Percentiles rank a stretch among this genome's conserved stretches.
Conservation (phyloP, 2,329 filamentous ascomycete genomes). For the Phaeosphaeria sp. region DNA sequence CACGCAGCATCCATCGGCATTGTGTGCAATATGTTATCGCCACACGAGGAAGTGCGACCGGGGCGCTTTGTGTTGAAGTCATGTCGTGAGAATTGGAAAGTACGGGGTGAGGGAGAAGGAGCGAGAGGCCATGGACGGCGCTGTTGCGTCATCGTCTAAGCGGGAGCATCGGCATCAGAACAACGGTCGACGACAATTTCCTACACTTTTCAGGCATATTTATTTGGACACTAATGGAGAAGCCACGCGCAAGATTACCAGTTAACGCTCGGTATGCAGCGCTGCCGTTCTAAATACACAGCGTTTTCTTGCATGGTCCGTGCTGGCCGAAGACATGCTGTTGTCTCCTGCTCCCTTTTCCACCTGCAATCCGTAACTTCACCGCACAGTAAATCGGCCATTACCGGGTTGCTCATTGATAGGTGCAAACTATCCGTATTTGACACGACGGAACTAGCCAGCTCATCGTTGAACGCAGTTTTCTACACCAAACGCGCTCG, state of each 20-base stretch:
- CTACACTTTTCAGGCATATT: background rate
- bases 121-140: background rate
- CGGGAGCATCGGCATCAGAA: background rate
- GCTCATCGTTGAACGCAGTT: too few species aligned
- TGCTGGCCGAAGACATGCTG: background rate
- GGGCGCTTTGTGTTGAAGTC: conserved; percentile 30
- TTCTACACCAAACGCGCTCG: too few species aligned
- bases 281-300: background rate
- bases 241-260: background rate
- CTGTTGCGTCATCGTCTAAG: background rate
- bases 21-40: conserved; percentile 94
- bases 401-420: too few species aligned
- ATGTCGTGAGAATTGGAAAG: conserved; percentile 15
- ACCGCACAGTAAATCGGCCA: too few species aligned
- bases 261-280: background rate
- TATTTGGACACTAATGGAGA: background rate
- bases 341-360: too few species aligned
- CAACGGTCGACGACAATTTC: background rate
- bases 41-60: conserved; percentile 68
- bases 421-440: too few species aligned
- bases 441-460: too few species aligned
- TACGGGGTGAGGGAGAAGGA: background rate
- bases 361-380: too few species aligned
- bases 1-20: conserved; percentile 89
- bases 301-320: background rate